These are phyloP conservation scores for Fusarium continuum DNA, from an alignment of 2,329 filamentous ascomycete genomes.

Conservation along the genomic window DNA sequence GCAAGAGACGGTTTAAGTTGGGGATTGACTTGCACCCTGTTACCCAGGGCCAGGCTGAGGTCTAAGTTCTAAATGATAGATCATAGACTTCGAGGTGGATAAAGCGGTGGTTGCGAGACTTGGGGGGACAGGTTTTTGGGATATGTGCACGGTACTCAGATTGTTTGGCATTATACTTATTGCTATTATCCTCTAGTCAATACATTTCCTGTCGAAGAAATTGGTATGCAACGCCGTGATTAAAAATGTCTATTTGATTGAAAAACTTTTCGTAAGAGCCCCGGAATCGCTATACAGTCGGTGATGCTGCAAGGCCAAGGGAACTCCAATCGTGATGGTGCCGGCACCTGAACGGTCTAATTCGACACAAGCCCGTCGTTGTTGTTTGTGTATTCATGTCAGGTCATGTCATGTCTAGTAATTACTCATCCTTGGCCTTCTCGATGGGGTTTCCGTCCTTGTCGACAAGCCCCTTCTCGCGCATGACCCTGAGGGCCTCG, in stretches of 20 bases:
- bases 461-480: slow-evolving; percentile 55
- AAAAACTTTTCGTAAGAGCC: slow-evolving; percentile 30
- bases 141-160: slow-evolving; percentile 40
- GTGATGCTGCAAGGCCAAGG: slow-evolving; percentile 9
- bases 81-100: neutral
- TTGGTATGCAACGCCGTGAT: slow-evolving; percentile 29
- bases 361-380: neutral
- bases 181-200: slow-evolving; percentile 45
- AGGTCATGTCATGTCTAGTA: neutral
- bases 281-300: slow-evolving; percentile 15
- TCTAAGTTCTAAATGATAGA: slow-evolving; percentile 13
- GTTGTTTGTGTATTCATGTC: neutral
- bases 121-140: slow-evolving; percentile 46
- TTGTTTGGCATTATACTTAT: slow-evolving; percentile 43
- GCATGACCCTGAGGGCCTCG: slow-evolving; percentile 56
- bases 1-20: slow-evolving; percentile 62
- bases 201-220: slow-evolving; percentile 42
- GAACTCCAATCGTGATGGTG: slow-evolving; percentile 23
- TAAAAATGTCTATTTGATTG: slow-evolving; percentile 33
- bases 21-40: slow-evolving; percentile 45
- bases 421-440: slow-evolving; percentile 45
- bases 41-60: slow-evolving; percentile 24
- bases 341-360: slow-evolving; percentile 31
- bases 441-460: slow-evolving; percentile 53
- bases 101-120: slow-evolving; percentile 4